Percentiles rank a stretch among this genome's conserved stretches.
These are phyloP conservation scores for Gossypioides kirkii DNA, from an alignment of 345 rosid genomes.

Conservation along the genomic window DNA sequence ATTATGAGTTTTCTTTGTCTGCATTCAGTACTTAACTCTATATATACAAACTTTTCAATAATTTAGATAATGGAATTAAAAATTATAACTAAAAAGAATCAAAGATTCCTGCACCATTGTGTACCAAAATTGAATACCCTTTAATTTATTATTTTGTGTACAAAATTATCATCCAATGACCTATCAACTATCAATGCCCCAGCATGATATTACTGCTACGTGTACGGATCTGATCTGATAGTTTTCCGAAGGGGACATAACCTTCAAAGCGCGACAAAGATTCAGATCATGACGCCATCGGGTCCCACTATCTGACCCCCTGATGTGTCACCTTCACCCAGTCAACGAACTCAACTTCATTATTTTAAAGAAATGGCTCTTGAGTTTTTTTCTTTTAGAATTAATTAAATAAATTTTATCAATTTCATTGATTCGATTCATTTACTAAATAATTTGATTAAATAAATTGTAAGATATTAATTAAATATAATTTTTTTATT, in stretches of 20 bases:
- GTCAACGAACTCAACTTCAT: slow-evolving; percentile 14
- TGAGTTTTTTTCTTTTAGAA: no score
- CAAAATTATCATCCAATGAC: background rate
- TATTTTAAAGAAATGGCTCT: no score
- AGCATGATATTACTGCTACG: background rate
- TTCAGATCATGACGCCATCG: slow-evolving; percentile 30
- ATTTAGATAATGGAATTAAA: no score
- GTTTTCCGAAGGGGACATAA: background rate
- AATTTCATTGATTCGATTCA: no score
- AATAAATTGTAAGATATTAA: no score
- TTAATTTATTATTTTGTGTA: no score
- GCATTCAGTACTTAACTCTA: no score
- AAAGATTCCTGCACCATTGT: background rate
- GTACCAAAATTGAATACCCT: background rate
- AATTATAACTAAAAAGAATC: background rate
- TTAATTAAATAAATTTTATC: no score
- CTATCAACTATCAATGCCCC: background rate
- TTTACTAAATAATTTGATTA: no score
- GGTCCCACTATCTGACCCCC: slow-evolving; percentile 9
- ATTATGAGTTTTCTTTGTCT: no score
- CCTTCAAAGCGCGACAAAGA: slow-evolving; percentile 20
- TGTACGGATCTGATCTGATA: background rate
- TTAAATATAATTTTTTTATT: no score
- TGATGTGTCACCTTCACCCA: background rate
- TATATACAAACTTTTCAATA: no score